phyloP scores from a whole-genome alignment of 192 early-diverging fungal genomes.

The Umbelopsis sp. region DNA sequence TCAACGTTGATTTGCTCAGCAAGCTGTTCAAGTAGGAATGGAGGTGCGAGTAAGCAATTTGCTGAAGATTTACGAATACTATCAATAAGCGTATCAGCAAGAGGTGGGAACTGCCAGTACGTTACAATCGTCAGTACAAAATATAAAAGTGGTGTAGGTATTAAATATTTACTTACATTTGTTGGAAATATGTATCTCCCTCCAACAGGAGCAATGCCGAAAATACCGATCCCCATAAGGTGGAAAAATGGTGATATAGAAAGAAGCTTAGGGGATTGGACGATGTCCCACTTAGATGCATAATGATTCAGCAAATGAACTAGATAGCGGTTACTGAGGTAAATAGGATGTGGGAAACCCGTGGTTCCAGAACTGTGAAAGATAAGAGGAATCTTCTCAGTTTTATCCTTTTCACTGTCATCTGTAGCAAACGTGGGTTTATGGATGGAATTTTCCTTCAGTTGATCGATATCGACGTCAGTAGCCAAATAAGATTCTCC shows the following conservation, averaged over 20 bases:
- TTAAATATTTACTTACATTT: neutral
- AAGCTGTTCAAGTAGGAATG: constrained; percentile 1
- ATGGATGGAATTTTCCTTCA: neutral
- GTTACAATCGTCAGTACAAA: neutral
- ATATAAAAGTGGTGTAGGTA: neutral
- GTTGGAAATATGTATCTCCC: constrained; percentile 7
- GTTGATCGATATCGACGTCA: neutral
- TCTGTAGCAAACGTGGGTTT: neutral
- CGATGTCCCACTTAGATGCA: neutral
- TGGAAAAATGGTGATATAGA: neutral
- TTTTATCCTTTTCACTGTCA: neutral
- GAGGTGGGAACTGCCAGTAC: neutral
- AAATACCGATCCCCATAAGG: neutral
- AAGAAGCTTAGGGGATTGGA: neutral
- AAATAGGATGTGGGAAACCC: constrained; percentile 21
- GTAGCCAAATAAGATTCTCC: neutral
- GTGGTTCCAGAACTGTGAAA: constrained; percentile 24
- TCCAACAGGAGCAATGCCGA: neutral
- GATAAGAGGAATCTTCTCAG: neutral
- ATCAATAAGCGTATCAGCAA: neutral
- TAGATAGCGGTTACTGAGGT: constrained; percentile 6
- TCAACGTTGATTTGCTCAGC: neutral
- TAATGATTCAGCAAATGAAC: neutral
- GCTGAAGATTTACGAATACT: neutral
- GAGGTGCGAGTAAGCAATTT: neutral